Evolutionary conservation across 2,329 filamentous ascomycete species (phyloP).

Genomic region (Cladosporium sp.): DNA sequence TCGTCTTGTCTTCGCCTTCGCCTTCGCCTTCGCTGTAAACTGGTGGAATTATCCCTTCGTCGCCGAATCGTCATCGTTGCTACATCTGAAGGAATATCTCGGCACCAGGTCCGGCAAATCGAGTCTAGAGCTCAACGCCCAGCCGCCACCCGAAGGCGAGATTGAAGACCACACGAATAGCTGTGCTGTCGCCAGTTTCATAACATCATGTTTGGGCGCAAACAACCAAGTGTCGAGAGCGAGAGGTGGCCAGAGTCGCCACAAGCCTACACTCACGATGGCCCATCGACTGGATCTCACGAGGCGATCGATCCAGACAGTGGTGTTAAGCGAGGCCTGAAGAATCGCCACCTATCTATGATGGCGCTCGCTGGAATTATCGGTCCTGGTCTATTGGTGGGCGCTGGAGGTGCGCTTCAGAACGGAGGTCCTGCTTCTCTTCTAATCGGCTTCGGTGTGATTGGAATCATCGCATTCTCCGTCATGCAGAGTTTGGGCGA

Average conservation of each 20-base stretch:
- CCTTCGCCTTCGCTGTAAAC: not conserved
- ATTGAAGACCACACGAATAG: not conserved
- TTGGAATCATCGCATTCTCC: slow-evolving; percentile 66
- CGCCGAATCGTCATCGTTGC: not conserved
- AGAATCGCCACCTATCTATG: slow-evolving; percentile 67
- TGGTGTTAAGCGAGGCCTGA: slow-evolving; percentile 68
- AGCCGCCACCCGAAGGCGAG: slow-evolving; percentile 8
- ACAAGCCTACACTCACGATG: slow-evolving; percentile 10
- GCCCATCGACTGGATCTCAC: not conserved
- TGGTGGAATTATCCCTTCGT: not conserved
- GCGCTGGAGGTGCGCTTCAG: slow-evolving; percentile 67
- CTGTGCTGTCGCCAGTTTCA: not conserved
- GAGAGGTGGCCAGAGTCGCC: slow-evolving; percentile 14
- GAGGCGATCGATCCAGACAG: slow-evolving; percentile 46
- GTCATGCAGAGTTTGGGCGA: slow-evolving; percentile 76
- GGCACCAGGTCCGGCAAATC: not conserved
- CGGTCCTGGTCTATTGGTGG: slow-evolving; percentile 67
- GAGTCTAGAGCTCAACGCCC: not conserved
- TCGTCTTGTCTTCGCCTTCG: not conserved
- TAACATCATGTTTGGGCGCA: slow-evolving; percentile 12
- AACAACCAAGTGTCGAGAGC: slow-evolving; percentile 10
- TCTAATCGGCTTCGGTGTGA: slow-evolving; percentile 71
- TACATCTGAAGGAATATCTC: not conserved
- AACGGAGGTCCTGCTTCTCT: slow-evolving; percentile 70
- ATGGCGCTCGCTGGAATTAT: slow-evolving; percentile 53